Evolutionary conservation across 1,284 basidiomycete genomes (phyloP).

Genomic region (Lentinula novae-zelandiae): DNA sequence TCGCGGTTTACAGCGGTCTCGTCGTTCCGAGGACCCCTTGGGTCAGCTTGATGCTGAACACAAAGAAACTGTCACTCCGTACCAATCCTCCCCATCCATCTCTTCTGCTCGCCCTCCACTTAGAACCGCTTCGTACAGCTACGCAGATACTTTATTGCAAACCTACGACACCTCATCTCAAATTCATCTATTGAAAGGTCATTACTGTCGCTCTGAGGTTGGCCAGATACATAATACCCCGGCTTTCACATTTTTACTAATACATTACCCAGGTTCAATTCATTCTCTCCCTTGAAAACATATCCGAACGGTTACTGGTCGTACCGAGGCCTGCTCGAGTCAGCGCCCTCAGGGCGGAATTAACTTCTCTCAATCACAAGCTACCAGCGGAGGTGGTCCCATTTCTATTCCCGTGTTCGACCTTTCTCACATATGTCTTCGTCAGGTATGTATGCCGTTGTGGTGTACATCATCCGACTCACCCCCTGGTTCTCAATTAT

Average conservation of each 20-base stretch:
- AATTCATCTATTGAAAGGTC: constrained; percentile 73
- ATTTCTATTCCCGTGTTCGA: constrained; percentile 1
- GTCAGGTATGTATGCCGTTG: constrained; percentile 91
- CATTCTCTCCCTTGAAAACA: constrained; percentile 85
- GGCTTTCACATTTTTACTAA: constrained; percentile 10
- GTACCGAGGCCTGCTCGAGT: constrained; percentile 94
- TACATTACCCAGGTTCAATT: constrained; percentile 66
- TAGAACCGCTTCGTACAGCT: constrained; percentile 39
- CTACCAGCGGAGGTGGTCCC: constrained; percentile 81
- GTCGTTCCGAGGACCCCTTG: constrained; percentile 68
- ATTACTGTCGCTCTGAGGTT: constrained; percentile 92
- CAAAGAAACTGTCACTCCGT: constrained; percentile 38
- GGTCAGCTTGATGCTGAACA: constrained; percentile 56
- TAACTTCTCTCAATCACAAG: constrained; percentile 95
- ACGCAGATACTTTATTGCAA: constrained; percentile 53
- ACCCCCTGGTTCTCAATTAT: constrained; percentile 34
- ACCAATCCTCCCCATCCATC: constrained; percentile 66
- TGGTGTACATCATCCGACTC: constrained; percentile 74
- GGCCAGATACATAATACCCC: constrained; percentile 18
- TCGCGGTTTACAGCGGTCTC: constrained; percentile 44
- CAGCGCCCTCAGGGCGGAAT: constrained; percentile 91
- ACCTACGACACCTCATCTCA: constrained; percentile 70
- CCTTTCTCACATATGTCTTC: constrained; percentile 9
- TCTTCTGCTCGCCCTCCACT: constrained; percentile 40
- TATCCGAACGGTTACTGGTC: constrained; percentile 88